phyloP scores from a whole-genome alignment of 2,329 filamentous ascomycete genomes.

The Arthrobotrys sphaeroides region DNA sequence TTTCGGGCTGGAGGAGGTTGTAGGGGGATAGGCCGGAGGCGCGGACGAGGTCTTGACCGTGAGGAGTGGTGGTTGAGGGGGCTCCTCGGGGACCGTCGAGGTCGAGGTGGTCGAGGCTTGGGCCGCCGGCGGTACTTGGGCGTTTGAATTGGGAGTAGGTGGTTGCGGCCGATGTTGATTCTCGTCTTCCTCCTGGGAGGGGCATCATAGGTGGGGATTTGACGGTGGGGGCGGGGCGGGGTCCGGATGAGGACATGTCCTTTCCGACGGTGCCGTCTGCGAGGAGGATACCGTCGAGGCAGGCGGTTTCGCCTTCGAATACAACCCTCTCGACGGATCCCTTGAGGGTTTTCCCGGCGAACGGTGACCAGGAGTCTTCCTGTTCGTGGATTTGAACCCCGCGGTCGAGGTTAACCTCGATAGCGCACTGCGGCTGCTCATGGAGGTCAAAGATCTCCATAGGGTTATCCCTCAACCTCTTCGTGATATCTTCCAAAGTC shows the following conservation, averaged over 20 bases:
- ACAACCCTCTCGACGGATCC: slow-evolving; percentile 78
- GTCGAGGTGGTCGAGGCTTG: slow-evolving; percentile 60
- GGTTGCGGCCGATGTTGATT: slow-evolving; percentile 15
- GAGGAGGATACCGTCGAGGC: slow-evolving; percentile 74
- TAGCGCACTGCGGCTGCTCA: slow-evolving; percentile 76
- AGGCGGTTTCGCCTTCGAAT: slow-evolving; percentile 78
- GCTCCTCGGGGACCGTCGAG: slow-evolving; percentile 59
- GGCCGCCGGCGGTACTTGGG: slow-evolving; percentile 62
- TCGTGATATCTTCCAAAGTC: slow-evolving; percentile 76
- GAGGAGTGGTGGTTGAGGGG: slow-evolving; percentile 55
- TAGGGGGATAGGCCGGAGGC: slow-evolving; percentile 38
- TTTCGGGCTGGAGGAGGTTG: slow-evolving; percentile 46
- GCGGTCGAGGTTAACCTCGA: slow-evolving; percentile 80
- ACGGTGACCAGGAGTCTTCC: slow-evolving; percentile 74
- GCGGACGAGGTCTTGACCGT: slow-evolving; percentile 50
- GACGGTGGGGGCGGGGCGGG: slow-evolving; percentile 60
- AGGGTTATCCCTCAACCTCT: slow-evolving; percentile 78
- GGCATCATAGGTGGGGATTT: slow-evolving; percentile 48
- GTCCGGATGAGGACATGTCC: slow-evolving; percentile 76
- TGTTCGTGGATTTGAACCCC: slow-evolving; percentile 68
- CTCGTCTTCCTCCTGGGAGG: slow-evolving; percentile 25
- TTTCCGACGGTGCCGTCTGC: slow-evolving; percentile 70
- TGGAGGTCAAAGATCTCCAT: slow-evolving; percentile 84
- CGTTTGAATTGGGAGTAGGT: slow-evolving; percentile 68
- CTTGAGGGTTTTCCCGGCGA: slow-evolving; percentile 73